A percentile compares a stretch with the other conserved stretches of the same genome.
These are phyloP conservation scores for Macadamia integrifolia DNA, from an alignment of 164 flowering plant genomes.

Conservation along the genomic window DNA sequence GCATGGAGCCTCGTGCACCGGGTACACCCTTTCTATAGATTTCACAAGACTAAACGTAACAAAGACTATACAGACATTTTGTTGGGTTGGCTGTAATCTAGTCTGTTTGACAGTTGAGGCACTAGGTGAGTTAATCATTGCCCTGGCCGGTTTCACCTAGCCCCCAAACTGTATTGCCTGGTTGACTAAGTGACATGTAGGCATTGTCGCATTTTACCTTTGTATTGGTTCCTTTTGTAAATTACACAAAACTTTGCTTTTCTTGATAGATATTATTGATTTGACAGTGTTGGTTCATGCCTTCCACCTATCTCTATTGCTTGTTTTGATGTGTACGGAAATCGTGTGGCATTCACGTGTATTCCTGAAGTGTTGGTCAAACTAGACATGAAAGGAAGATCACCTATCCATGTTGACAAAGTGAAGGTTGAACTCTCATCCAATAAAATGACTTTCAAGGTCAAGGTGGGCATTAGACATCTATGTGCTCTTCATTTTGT, in stretches of 20 bases:
- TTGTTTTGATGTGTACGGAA: conserved; percentile 44
- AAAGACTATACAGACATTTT: no score
- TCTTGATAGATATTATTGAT: background rate
- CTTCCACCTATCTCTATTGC: conserved; percentile 34
- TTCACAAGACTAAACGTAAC: no score
- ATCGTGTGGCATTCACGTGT: conserved; percentile 37
- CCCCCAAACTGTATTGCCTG: no score
- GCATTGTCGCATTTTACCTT: no score
- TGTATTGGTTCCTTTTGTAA: background rate
- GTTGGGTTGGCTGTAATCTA: no score
- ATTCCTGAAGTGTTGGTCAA: conserved; percentile 30
- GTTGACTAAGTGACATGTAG: no score
- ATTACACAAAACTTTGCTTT: background rate
- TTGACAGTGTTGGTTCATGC: conserved; percentile 47
- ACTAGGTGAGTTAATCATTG: no score
- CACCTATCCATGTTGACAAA: conserved; percentile 8
- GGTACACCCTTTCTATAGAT: no score
- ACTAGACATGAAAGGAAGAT: conserved; percentile 9
- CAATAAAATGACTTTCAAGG: conserved; percentile 26
- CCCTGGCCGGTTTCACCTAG: no score
- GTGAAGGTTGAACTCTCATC: conserved; percentile 25
- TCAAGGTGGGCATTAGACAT: conserved; percentile 40
- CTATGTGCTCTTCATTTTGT: background rate
- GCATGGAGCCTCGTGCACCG: no score
- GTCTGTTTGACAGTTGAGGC: no score